Conservation (phyloP, 345 rosid species). For the Rhodomyrtus tomentosa region DNA sequence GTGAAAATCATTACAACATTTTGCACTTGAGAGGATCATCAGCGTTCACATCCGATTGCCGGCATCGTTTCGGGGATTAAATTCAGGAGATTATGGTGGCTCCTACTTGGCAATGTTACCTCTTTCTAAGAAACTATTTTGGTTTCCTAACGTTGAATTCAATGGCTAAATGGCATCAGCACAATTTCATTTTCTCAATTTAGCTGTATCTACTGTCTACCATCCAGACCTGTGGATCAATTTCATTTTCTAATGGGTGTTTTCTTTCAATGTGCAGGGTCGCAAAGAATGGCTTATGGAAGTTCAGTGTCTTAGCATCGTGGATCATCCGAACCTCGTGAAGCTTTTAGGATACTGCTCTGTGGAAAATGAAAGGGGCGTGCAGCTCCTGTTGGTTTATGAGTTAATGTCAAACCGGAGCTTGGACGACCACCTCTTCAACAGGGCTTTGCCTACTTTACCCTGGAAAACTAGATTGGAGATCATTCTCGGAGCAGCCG, state of each 20-base stretch:
- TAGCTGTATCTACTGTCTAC: neutral
- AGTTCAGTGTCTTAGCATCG: constrained; percentile 77
- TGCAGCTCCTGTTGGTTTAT: constrained; percentile 60
- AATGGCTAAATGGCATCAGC: neutral
- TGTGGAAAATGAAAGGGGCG: constrained; percentile 49
- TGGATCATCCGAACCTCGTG: constrained; percentile 80
- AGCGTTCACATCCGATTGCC: neutral
- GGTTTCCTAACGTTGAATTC: neutral
- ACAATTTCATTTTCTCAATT: neutral
- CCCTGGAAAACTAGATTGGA: constrained; percentile 75
- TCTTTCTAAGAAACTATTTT: neutral
- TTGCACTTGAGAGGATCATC: neutral
- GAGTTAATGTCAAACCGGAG: constrained; percentile 76
- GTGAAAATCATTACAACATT: neutral
- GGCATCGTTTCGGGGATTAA: neutral
- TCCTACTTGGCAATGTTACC: neutral
- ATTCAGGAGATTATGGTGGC: neutral
- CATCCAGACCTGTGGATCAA: neutral
- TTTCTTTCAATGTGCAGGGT: constrained; percentile 34
- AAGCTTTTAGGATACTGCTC: constrained; percentile 78
- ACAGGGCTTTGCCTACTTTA: constrained; percentile 11
- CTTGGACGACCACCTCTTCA: constrained; percentile 80
- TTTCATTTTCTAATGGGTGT: neutral
- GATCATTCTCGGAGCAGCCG: constrained; percentile 83
- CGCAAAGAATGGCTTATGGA: constrained; percentile 89